phyloP scores from a whole-genome alignment of 495 filamentous ascomycete species.

The Penicillium subrubescens region DNA sequence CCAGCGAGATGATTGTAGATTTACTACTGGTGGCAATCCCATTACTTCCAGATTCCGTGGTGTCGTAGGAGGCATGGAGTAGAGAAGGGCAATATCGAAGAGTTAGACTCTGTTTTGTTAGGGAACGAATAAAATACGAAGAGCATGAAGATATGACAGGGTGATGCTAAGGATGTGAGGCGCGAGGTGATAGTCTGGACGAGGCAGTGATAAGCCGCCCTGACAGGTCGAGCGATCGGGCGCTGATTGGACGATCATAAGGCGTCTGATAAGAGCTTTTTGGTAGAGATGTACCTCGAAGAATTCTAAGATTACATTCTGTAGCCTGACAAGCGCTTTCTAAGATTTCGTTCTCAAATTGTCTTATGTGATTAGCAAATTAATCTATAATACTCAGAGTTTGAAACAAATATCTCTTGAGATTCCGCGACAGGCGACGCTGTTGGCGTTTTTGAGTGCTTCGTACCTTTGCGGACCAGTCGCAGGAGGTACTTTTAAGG shows the following conservation, averaged over 20 bases:
- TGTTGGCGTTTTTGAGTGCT: neutral
- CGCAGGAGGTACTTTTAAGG: neutral
- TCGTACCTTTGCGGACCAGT: neutral
- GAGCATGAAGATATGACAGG: neutral
- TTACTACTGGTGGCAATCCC: neutral
- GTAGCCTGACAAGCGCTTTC: neutral
- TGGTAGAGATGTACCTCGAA: neutral
- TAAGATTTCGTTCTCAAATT: neutral
- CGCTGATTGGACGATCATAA: conserved; percentile 17
- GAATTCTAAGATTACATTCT: neutral
- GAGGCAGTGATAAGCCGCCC: neutral
- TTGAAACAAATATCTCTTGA: neutral
- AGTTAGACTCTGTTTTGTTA: neutral
- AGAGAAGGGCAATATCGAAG: neutral
- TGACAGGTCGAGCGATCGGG: neutral
- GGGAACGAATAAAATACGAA: neutral
- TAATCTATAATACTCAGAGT: neutral
- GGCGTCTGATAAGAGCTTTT: conserved; percentile 16
- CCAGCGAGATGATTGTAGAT: neutral
- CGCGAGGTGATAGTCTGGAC: neutral
- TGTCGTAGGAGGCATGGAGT: conserved; percentile 3
- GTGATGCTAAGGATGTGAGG: neutral
- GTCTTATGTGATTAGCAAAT: neutral
- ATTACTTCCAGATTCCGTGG: neutral
- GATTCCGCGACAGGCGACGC: neutral